phyloP scores from a whole-genome alignment of 108 stramenopile genomes.

The Epithemia pelagica region DNA sequence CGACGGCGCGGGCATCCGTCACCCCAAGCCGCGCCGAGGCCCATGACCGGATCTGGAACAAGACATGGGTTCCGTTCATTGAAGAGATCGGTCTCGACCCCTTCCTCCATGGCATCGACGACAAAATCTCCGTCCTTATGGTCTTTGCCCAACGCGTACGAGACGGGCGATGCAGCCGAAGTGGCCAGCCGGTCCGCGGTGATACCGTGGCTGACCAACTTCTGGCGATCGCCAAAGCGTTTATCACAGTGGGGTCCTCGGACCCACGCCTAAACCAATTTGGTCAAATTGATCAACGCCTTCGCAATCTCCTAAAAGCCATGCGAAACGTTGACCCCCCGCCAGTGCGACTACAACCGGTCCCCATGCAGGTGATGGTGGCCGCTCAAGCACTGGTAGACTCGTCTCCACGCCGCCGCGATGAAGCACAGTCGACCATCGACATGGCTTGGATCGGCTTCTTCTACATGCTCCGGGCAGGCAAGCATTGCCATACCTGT shows the following conservation, averaged over 20 bases:
- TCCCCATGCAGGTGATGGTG: slow-evolving; percentile 11
- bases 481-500: slow-evolving; percentile 20
- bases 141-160: slow-evolving; percentile 31
- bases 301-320: background rate
- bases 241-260: slow-evolving; percentile 22
- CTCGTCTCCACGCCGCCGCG: background rate
- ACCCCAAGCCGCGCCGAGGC: slow-evolving; percentile 6
- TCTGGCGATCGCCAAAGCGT: slow-evolving; percentile 19
- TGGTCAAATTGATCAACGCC: slow-evolving; percentile 10
- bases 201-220: slow-evolving; percentile 19
- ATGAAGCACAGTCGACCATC: slow-evolving; percentile 8
- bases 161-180: slow-evolving; percentile 14
- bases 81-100: slow-evolving; percentile 10
- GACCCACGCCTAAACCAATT: slow-evolving; percentile 14
- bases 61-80: slow-evolving; percentile 7
- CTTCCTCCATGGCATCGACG: slow-evolving; percentile 17
- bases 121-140: slow-evolving; percentile 27
- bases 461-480: slow-evolving; percentile 42
- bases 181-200: slow-evolving; percentile 19
- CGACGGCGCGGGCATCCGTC: slow-evolving; percentile 4
- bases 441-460: slow-evolving; percentile 43
- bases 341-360: slow-evolving; percentile 33
- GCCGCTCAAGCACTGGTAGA: background rate
- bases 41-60: background rate
- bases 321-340: slow-evolving; percentile 28